Evolutionary conservation across 75 land plant species (phyloP).

Genomic region (Pinus albicaulis): DNA sequence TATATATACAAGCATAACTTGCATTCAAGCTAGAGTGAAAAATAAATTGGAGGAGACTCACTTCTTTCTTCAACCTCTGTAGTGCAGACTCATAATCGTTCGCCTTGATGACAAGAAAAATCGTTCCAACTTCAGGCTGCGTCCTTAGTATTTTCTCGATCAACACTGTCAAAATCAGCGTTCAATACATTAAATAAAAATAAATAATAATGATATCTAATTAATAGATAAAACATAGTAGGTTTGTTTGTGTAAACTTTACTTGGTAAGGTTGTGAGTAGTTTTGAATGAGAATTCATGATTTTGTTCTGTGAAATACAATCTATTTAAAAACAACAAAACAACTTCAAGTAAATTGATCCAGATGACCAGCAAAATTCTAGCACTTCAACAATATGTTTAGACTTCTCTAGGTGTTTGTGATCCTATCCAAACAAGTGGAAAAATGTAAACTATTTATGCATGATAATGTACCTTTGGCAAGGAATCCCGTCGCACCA

Average conservation of each 20-base stretch:
- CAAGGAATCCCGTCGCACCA: constrained; percentile 89
- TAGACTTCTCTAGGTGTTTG: no score
- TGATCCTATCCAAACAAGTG: no score
- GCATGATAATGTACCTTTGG: constrained; percentile 49
- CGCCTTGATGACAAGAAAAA: constrained; percentile 78
- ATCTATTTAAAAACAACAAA: no score
- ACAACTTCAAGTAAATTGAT: no score
- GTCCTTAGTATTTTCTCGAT: constrained; percentile 88
- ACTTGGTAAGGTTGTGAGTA: no score
- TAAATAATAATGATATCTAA: background rate
- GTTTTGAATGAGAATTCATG: no score
- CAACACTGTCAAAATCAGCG: constrained; percentile 45
- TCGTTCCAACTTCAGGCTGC: constrained; percentile 72
- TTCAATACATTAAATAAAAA: background rate
- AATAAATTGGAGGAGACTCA: constrained; percentile 10
- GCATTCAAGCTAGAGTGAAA: background rate
- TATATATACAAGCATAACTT: no score
- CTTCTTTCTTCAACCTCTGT: constrained; percentile 65
- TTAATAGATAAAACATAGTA: no score
- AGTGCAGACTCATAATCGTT: constrained; percentile 49
- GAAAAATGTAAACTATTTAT: background rate
- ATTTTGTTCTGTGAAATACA: no score
- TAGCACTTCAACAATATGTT: no score
- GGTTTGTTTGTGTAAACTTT: no score
- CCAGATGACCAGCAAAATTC: no score